A percentile compares a stretch with the other conserved stretches of the same genome.
Conservation (phyloP, 2,329 filamentous ascomycete species). For the Botryotinia calthae region DNA sequence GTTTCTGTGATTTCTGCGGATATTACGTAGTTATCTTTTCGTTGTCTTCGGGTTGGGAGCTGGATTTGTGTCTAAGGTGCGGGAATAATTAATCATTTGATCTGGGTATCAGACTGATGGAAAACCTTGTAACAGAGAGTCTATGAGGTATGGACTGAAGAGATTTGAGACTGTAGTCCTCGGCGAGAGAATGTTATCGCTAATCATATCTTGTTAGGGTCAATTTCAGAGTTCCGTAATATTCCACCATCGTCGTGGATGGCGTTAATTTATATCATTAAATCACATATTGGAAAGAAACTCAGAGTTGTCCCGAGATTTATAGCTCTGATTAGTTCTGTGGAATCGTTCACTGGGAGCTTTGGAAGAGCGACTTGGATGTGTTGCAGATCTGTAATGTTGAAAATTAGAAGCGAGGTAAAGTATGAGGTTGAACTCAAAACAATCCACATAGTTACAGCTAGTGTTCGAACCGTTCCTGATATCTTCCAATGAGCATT, state of each 20-base stretch:
- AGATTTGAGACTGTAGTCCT: not conserved
- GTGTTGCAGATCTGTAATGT: not conserved
- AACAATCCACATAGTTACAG: too few species aligned
- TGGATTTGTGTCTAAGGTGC: too few species aligned
- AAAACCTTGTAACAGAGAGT: not conserved
- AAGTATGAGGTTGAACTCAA: not conserved
- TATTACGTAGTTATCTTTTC: too few species aligned
- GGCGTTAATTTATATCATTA: rapidly evolving
- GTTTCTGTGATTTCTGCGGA: too few species aligned
- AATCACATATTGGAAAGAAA: not conserved
- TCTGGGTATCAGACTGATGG: too few species aligned
- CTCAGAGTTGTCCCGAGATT: not conserved
- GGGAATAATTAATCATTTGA: too few species aligned
- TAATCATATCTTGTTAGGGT: not conserved
- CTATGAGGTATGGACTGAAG: rapidly evolving
- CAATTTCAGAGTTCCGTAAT: not conserved
- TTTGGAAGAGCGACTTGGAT: not conserved
- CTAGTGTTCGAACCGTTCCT: not conserved
- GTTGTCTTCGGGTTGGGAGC: too few species aligned
- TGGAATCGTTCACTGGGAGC: not conserved
- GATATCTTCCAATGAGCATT: not conserved
- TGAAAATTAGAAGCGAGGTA: not conserved
- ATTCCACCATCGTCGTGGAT: not conserved
- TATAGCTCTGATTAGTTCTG: not conserved
- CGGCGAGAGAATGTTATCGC: not conserved